phyloP scores from a whole-genome alignment of 768 basidiomycete genomes.

The Cubamyces sp. region DNA sequence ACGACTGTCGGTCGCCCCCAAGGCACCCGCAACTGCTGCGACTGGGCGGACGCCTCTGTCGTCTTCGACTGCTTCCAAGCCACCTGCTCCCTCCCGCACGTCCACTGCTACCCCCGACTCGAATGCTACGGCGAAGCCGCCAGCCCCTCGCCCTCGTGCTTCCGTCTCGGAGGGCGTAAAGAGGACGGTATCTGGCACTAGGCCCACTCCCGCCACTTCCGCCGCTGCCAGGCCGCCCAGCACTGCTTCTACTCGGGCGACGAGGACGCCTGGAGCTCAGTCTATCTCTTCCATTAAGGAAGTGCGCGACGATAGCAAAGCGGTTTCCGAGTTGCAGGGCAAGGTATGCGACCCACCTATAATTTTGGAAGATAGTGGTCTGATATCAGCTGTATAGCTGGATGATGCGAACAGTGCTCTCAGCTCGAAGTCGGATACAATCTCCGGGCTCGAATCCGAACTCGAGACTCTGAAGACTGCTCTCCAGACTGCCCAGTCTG shows the following conservation, averaged over 20 bases:
- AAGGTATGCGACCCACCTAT: slow-evolving; percentile 49
- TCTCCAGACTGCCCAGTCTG: slow-evolving; percentile 49
- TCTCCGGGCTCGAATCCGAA: slow-evolving; percentile 57
- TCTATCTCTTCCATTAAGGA: slow-evolving; percentile 81
- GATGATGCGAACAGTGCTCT: slow-evolving; percentile 58
- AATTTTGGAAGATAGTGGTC: not conserved
- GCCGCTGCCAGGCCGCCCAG: slow-evolving; percentile 43
- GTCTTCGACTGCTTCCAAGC: slow-evolving; percentile 27
- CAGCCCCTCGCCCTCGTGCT: slow-evolving; percentile 53
- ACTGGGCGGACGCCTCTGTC: slow-evolving; percentile 33
- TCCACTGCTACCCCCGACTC: slow-evolving; percentile 28
- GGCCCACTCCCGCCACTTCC: slow-evolving; percentile 28
- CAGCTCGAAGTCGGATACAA: slow-evolving; percentile 51
- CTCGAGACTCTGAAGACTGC: slow-evolving; percentile 52
- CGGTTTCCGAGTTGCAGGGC: slow-evolving; percentile 57
- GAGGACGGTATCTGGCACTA: slow-evolving; percentile 52
- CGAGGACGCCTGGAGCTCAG: slow-evolving; percentile 49
- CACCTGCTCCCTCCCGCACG: slow-evolving; percentile 12
- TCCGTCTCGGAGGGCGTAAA: slow-evolving; percentile 68
- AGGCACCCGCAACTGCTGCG: slow-evolving; percentile 18
- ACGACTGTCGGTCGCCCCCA: slow-evolving; percentile 14
- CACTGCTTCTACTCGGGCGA: slow-evolving; percentile 41
- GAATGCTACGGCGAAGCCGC: slow-evolving; percentile 25
- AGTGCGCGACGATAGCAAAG: slow-evolving; percentile 63
- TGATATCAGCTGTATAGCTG: slow-evolving; percentile 47